Evolutionary conservation across 805 yeast species (phyloP).

Genomic region (Cyberlindnera mycetangii): DNA sequence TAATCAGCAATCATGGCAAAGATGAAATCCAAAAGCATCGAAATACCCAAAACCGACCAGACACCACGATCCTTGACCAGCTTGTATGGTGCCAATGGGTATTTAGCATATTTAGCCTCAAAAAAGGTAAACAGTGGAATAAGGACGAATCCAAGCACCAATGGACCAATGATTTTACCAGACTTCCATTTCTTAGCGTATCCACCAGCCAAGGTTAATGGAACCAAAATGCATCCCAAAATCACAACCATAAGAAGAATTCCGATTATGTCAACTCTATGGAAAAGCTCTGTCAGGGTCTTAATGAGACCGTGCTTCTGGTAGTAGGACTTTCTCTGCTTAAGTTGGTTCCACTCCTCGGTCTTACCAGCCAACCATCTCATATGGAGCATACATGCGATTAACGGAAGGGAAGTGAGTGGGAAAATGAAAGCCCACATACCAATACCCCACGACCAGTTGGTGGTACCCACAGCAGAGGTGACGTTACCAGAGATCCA

Average conservation of each 20-base stretch:
- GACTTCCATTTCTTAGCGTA: slow-evolving; percentile 49
- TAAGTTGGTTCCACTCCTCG: slow-evolving; percentile 46
- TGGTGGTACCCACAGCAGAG: slow-evolving; percentile 29
- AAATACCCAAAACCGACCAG: slow-evolving; percentile 63
- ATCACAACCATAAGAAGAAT: slow-evolving; percentile 50
- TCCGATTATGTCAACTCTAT: slow-evolving; percentile 68
- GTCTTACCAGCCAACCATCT: slow-evolving; percentile 47
- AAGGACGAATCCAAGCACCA: slow-evolving; percentile 61
- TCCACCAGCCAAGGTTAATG: slow-evolving; percentile 78
- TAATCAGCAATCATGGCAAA: slow-evolving; percentile 71
- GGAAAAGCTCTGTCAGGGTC: slow-evolving; percentile 42
- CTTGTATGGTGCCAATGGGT: slow-evolving; percentile 60
- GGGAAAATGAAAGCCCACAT: slow-evolving; percentile 82
- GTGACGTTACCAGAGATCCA: slow-evolving; percentile 70
- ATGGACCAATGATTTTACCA: slow-evolving; percentile 63
- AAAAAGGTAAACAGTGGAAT: slow-evolving; percentile 56
- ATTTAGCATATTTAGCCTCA: slow-evolving; percentile 53
- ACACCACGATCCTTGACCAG: slow-evolving; percentile 67
- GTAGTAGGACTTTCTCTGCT: slow-evolving; percentile 37
- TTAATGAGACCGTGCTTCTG: slow-evolving; percentile 35
- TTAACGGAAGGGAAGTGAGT: slow-evolving; percentile 56
- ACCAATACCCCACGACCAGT: slow-evolving; percentile 75
- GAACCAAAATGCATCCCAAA: slow-evolving; percentile 65
- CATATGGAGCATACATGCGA: slow-evolving; percentile 55
- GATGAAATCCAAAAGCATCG: slow-evolving; percentile 55